Conservation (phyloP, 2,329 filamentous ascomycete species). For the Pseudocercospora ulei region DNA sequence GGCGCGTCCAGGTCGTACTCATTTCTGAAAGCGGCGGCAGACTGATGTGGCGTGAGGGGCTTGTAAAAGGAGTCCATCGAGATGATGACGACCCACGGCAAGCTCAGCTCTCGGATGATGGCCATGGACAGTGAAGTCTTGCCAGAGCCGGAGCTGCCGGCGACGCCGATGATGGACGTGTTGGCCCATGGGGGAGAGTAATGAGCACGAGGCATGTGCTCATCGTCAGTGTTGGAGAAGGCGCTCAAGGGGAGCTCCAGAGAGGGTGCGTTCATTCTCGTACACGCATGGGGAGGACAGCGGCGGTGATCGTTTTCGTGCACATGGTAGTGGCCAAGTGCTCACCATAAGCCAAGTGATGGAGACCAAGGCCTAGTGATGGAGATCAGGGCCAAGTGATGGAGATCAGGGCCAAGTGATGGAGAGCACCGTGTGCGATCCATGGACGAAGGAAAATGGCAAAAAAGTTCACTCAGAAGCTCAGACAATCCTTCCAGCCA, state of each 20-base stretch:
- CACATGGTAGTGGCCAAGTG: constrained; percentile 24
- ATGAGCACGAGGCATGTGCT: constrained; percentile 44
- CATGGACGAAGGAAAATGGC: too few relatives aligned
- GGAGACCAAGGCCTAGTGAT: too few relatives aligned
- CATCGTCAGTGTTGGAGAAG: constrained; percentile 14
- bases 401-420: too few relatives aligned
- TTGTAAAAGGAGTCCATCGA: constrained; percentile 99
- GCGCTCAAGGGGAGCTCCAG: constrained; percentile 26
- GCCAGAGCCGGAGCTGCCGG: constrained; percentile 86
- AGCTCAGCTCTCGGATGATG: constrained; percentile 77
- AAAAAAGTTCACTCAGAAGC: too few relatives aligned
- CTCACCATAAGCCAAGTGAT: too few relatives aligned
- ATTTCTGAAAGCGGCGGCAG: constrained; percentile 70
- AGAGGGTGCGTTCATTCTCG: constrained; percentile 29
- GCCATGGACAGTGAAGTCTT: constrained; percentile 91
- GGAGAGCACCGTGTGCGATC: too few relatives aligned
- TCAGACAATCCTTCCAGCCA: too few relatives aligned
- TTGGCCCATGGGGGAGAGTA: constrained; percentile 95
- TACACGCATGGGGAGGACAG: constrained; percentile 27
- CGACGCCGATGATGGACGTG: constrained; percentile 91
- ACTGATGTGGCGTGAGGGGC: constrained; percentile 67
- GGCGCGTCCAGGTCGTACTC: constrained; percentile 96
- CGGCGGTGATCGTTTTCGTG: constrained; percentile 25
- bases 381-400: too few relatives aligned
- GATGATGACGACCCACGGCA: constrained; percentile 96